Percentiles rank a stretch among this genome's conserved stretches.
These are phyloP conservation scores for Fusarium humuli DNA, from an alignment of 2,329 filamentous ascomycete genomes.

Conservation along the genomic window DNA sequence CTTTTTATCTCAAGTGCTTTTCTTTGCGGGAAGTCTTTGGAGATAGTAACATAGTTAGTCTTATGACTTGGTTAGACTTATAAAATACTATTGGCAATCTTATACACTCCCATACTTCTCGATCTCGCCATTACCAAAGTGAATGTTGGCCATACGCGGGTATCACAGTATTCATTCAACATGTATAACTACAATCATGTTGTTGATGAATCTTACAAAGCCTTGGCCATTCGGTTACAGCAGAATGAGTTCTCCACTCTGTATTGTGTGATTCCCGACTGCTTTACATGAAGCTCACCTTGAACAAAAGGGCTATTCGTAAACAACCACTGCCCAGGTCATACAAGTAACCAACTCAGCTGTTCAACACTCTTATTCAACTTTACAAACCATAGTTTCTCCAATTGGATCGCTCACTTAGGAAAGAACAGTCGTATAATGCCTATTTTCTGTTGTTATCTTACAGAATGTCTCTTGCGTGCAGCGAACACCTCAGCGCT, in stretches of 20 bases:
- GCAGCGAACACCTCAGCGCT: neutral
- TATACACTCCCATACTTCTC: neutral
- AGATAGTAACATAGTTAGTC: neutral
- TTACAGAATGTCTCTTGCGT: neutral
- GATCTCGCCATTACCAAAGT: neutral
- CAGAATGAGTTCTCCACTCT: too few relatives aligned
- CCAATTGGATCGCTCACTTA: neutral
- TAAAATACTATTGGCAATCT: neutral
- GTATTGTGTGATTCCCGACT: too few relatives aligned
- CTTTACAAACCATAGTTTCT: neutral
- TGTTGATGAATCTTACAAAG: neutral
- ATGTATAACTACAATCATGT: neutral
- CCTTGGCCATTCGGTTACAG: neutral
- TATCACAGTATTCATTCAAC: neutral
- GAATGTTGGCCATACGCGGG: neutral
- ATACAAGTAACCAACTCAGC: neutral
- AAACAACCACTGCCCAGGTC: neutral
- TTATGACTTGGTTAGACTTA: neutral
- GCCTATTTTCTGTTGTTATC: neutral
- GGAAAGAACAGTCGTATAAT: neutral
- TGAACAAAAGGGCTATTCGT: neutral
- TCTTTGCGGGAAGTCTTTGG: neutral
- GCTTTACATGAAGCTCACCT: too few relatives aligned
- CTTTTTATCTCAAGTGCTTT: neutral
- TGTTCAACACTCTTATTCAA: neutral